Conservation (phyloP, 805 yeast species). For the Cyberlindnera samutprakarnensis region DNA sequence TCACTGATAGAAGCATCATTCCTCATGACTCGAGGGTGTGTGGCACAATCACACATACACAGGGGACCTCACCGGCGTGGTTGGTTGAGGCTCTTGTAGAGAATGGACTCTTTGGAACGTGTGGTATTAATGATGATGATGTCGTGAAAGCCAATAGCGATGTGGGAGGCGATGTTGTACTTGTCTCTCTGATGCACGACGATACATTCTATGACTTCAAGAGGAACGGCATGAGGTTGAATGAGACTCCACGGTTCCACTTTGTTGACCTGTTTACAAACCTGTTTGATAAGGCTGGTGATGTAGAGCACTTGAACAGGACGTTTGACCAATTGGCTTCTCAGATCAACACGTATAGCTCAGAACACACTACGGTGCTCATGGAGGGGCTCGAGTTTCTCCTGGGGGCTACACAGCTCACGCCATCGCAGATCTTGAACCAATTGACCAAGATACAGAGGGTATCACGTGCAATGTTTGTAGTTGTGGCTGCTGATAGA, state of each 20-base stretch:
- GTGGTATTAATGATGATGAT: conserved; percentile 18
- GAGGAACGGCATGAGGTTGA: conserved; percentile 34
- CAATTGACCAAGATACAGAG: conserved; percentile 29
- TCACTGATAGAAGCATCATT: conserved; percentile 40
- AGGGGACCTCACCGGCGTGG: conserved; percentile 62
- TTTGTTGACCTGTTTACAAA: conserved; percentile 41
- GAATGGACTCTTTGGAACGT: conserved; percentile 25
- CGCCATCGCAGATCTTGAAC: conserved; percentile 28
- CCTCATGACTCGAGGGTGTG: conserved; percentile 27
- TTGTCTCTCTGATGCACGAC: conserved; percentile 29
- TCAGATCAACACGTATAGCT: conserved; percentile 4
- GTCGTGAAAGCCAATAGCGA: too few species aligned
- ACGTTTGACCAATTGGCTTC: conserved; percentile 7
- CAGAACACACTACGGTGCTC: conserved; percentile 24
- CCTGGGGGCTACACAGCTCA: conserved; percentile 32
- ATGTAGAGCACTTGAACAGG: conserved; percentile 9
- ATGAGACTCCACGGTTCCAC: conserved; percentile 22
- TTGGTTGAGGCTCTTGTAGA: conserved; percentile 48
- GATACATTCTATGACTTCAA: conserved; percentile 28
- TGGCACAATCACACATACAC: conserved; percentile 29
- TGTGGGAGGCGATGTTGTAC: conserved; percentile 21
- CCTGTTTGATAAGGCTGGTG: conserved; percentile 32
- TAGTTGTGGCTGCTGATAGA: conserved; percentile 34
- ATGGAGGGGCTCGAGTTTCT: conserved; percentile 43
- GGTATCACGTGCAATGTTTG: conserved; percentile 27